Conservation (phyloP, 2,329 filamentous ascomycete genomes). For the Fusarium buharicum region DNA sequence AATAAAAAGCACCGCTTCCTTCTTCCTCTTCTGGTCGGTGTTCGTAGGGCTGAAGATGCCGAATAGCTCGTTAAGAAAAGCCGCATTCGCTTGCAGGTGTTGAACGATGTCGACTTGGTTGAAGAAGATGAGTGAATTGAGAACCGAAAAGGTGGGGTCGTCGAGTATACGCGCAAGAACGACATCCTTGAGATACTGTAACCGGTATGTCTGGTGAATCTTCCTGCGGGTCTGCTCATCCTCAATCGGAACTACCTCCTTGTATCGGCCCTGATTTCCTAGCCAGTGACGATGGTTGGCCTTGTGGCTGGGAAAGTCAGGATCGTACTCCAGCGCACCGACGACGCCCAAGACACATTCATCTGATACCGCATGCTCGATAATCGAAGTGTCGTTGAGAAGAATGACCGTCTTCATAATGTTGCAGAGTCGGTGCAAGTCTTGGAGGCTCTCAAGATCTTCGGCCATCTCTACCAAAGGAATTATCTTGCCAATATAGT, state of each 20-base stretch:
- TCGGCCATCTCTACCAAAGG: conserved; percentile 90
- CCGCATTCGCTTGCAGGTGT: conserved; percentile 84
- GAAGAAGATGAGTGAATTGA: conserved; percentile 98
- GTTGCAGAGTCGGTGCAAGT: conserved; percentile 92
- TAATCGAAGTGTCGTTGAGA: conserved; percentile 93
- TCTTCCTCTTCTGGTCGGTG: conserved; percentile 77
- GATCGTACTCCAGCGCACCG: conserved; percentile 95
- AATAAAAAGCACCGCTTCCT: conserved; percentile 94
- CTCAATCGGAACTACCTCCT: conserved; percentile 94
- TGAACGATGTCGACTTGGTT: conserved; percentile 98
- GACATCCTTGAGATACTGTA: conserved; percentile 98
- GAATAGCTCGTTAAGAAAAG: conserved; percentile 87
- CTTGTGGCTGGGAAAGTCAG: conserved; percentile 97
- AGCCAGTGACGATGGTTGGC: conserved; percentile 96
- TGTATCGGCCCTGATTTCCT: conserved; percentile 87
- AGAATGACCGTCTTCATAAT: conserved; percentile 98
- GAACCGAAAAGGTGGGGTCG: conserved; percentile 95
- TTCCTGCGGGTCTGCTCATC: conserved; percentile 84
- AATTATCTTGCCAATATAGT: conserved; percentile 88
- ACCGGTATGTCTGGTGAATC: conserved; percentile 94
- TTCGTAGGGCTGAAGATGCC: conserved; percentile 79
- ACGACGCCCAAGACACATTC: conserved; percentile 91
- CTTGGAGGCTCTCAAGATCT: conserved; percentile 85
- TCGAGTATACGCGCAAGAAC: conserved; percentile 95
- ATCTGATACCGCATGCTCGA: conserved; percentile 92